A percentile compares a stretch with the other conserved stretches of the same genome.
Conservation (phyloP, 169 alveolate genomes). For the Plasmodium cynomolgi region DNA sequence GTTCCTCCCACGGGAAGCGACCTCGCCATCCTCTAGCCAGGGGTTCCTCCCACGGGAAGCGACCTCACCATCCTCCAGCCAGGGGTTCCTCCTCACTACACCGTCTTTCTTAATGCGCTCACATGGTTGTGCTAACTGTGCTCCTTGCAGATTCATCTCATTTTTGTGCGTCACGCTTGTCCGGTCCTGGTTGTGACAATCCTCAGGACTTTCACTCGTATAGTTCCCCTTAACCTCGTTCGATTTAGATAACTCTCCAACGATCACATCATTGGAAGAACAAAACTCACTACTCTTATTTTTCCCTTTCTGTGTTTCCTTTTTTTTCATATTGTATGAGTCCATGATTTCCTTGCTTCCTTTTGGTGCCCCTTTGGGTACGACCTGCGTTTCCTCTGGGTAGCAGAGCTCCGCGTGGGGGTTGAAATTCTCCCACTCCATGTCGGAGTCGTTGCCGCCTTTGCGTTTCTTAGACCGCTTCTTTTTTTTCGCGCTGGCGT, state of each 20-base stretch:
- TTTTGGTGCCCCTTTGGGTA: background rate
- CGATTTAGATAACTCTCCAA: background rate
- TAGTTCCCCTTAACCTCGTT: background rate
- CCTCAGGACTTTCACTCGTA: background rate
- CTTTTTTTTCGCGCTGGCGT: background rate
- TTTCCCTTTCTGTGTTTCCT: background rate
- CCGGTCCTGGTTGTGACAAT: background rate
- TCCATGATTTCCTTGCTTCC: background rate
- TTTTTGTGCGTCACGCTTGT: background rate
- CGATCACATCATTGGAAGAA: slow-evolving; percentile 20
- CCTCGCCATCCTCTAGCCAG: background rate
- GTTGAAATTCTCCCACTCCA: slow-evolving; percentile 60
- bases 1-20: background rate
- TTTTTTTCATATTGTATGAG: background rate
- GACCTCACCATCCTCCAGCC: background rate
- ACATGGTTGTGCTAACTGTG: background rate
- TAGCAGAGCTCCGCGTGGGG: slow-evolving; percentile 27
- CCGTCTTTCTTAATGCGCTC: background rate
- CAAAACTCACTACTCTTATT: background rate
- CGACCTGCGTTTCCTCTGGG: background rate
- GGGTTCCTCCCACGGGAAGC: background rate
- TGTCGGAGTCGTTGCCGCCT: slow-evolving; percentile 21
- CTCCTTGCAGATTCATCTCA: background rate
- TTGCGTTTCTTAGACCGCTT: background rate
- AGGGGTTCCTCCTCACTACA: background rate